Conservation (phyloP, 1,284 basidiomycete species). For the Coriolopsis trogii region DNA sequence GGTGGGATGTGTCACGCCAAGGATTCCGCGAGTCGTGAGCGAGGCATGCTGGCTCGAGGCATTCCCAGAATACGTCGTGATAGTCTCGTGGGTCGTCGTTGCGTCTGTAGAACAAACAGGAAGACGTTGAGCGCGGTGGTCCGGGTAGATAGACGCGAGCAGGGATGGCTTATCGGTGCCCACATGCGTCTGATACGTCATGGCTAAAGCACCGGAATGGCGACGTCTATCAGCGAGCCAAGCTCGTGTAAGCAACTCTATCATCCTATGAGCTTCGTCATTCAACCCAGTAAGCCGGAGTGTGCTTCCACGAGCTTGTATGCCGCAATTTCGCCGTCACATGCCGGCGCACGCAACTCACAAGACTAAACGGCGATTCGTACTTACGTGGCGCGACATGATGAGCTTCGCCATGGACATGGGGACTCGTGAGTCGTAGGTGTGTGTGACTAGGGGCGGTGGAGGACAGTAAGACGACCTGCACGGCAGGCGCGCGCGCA, state of each 20-base stretch:
- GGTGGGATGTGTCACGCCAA: conserved; percentile 15
- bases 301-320: conserved; percentile 14
- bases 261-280: background rate
- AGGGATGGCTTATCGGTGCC: background rate
- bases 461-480: conserved; percentile 2
- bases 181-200: background rate
- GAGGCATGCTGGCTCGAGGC: conserved; percentile 26
- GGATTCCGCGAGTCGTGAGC: conserved; percentile 32
- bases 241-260: conserved; percentile 1
- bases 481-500: background rate
- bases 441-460: conserved; percentile 26
- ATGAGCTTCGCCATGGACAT: conserved; percentile 41
- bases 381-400: conserved; percentile 40
- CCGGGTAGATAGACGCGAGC: background rate
- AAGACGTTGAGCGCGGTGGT: background rate
- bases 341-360: conserved; percentile 12
- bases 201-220: background rate
- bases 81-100: conserved; percentile 31
- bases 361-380: conserved; percentile 13
- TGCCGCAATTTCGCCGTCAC: conserved; percentile 14
- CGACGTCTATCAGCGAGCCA: conserved; percentile 4
- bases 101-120: conserved; percentile 19
- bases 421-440: conserved; percentile 32
- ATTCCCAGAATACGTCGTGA: conserved; percentile 31
- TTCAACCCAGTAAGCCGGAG: background rate